Percentiles rank a stretch among this genome's conserved stretches.
Conservation (phyloP, 2,329 filamentous ascomycete species). For the Ophidiomyces ophidiicola region DNA sequence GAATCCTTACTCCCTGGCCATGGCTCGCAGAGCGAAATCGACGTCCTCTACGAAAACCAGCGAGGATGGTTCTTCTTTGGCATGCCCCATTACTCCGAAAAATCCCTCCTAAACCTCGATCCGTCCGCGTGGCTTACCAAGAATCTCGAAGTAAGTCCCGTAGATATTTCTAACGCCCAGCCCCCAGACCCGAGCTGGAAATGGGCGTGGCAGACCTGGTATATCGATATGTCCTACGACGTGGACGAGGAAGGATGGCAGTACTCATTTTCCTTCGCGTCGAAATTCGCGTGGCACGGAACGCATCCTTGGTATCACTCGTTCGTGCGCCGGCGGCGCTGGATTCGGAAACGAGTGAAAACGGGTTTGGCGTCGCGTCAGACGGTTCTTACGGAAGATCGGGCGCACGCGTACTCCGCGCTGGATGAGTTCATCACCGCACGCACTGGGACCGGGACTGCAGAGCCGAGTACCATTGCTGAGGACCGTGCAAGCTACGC, state of each 20-base stretch:
- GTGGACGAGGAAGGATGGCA: conserved; percentile 91
- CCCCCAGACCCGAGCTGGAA: conserved; percentile 91
- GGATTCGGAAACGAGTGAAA: conserved; percentile 70
- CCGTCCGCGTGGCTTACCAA: conserved; percentile 75
- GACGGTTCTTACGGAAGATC: conserved; percentile 1
- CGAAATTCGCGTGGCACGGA: conserved; percentile 70
- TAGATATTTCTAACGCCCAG: conserved; percentile 73
- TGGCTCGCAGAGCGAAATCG: conserved; percentile 45
- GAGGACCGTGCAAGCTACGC: conserved; percentile 19
- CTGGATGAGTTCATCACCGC: conserved; percentile 9
- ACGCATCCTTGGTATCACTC: conserved; percentile 85
- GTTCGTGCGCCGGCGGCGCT: conserved; percentile 79
- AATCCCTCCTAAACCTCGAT: conserved; percentile 74
- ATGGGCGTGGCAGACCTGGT: conserved; percentile 67
- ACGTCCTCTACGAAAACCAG: conserved; percentile 92
- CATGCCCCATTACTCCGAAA: conserved; percentile 74
- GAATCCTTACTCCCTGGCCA: conserved; percentile 14
- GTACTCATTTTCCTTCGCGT: conserved; percentile 79
- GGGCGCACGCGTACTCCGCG: conserved; percentile 1
- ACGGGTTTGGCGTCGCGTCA: conserved; percentile 27
- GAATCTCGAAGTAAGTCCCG: conserved; percentile 44
- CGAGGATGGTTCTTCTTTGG: conserved; percentile 83
- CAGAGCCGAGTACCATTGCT: conserved; percentile 30
- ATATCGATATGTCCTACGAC: conserved; percentile 65
- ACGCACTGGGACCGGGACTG: conserved; percentile 33